Base-by-base conservation (phyloP, 2,329 filamentous ascomycete species). In the Nemania sp. region DNA sequence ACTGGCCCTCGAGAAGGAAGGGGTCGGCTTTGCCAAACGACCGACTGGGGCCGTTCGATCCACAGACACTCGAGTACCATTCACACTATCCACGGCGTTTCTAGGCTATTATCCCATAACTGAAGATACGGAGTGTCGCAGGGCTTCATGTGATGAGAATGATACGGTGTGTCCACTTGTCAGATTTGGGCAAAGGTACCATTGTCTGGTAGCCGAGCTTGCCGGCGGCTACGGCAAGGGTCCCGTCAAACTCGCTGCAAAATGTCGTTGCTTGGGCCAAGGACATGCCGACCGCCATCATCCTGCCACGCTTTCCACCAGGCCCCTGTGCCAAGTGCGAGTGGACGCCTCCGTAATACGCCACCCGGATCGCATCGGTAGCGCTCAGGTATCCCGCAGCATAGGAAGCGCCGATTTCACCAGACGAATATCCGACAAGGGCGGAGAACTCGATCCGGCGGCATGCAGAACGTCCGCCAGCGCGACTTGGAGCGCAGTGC, bases 331-430 rank as follows among this genome's bases (percentile, higher is more conserved):
- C 49, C 2, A 51, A 13, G 7, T 51, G 34, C 6, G 49, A 25
- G 11, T 51, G 35, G 1, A 50, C 7, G 12, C 47, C 47, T 37
- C 47, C 25, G 15, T 51, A 51, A 12, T 47, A 47, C 11, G 42
- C 45, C 20, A 77, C 72, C 0, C 66, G 65, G 3, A 83, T 79
- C 3, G 80, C 79, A 11, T 79, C 76, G 2, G 67, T 55, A 1
- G 72, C 71, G 1, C 69, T 69, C 2, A 85, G 55, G 20, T 75
- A 69, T 0, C 81, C 80, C 0, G 79, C 76, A 0, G 80, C 79
- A 63, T 81, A 84, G 0, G 78, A 78, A 2, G 77, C 78, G 0
- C 72, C 78, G 21, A 80, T 80, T 60, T 80, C 78, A 9, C 78
- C 78, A 12, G 75, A 77, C 0, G 66, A 69, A 20, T 69, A 66